phyloP scores from a whole-genome alignment of 106 monocot species.

The Dioscorea dumetorum region DNA sequence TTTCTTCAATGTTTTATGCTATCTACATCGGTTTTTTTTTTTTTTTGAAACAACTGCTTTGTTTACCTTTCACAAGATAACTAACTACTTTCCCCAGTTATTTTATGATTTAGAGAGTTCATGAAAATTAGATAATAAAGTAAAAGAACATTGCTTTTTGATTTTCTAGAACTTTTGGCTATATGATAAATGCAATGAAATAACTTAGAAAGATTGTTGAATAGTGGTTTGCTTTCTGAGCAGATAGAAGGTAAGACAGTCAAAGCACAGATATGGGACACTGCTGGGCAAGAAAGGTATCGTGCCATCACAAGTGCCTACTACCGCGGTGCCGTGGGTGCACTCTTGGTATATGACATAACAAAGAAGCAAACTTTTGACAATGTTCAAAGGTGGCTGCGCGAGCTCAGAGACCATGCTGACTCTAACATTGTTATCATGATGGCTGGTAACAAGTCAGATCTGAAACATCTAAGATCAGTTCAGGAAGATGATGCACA shows the following conservation, averaged over 20 bases:
- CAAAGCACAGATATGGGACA: slow-evolving; percentile 13
- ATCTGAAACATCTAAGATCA: slow-evolving; percentile 52
- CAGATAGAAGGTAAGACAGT: slow-evolving; percentile 2
- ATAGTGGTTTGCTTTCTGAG: no score
- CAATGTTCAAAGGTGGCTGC: neutral
- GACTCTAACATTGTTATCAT: slow-evolving; percentile 73
- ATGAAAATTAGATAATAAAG: no score
- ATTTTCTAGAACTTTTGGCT: no score
- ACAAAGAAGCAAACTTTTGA: slow-evolving; percentile 9
- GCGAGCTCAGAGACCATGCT: slow-evolving; percentile 44
- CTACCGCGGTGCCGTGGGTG: slow-evolving; percentile 7
- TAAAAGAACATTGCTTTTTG: no score
- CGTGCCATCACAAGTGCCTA: slow-evolving; percentile 8
- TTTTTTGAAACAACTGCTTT: no score
- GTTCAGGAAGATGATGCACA: slow-evolving; percentile 43
- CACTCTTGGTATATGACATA: slow-evolving; percentile 3
- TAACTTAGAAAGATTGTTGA: no score
- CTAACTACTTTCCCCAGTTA: no score
- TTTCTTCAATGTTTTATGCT: no score
- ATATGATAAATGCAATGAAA: no score
- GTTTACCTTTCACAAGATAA: no score
- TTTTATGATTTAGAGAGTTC: no score
- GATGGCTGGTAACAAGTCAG: slow-evolving; percentile 76
- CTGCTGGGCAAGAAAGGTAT: slow-evolving; percentile 8
- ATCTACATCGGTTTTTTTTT: no score